A percentile compares a stretch with the other conserved stretches of the same genome.
Conservation (phyloP, 345 rosid genomes). For the Tarenaya hassleriana region DNA sequence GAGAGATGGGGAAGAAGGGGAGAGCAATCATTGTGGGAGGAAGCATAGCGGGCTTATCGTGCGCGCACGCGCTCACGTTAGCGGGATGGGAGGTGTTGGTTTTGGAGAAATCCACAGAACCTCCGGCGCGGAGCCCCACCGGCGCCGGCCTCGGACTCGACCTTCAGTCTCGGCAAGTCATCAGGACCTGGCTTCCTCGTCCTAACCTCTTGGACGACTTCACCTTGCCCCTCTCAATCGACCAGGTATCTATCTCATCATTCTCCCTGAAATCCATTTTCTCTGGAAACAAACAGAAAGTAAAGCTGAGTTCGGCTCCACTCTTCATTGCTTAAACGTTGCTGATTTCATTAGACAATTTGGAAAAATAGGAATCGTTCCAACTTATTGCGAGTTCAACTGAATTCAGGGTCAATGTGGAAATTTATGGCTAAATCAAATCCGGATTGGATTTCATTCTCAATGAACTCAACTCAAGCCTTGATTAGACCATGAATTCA, state of each 20-base stretch:
- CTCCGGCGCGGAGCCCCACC: slow-evolving; percentile 65
- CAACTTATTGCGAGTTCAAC: no score
- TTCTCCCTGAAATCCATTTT: neutral
- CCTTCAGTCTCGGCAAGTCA: slow-evolving; percentile 37
- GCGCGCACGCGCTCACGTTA: slow-evolving; percentile 57
- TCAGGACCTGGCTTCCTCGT: slow-evolving; percentile 48
- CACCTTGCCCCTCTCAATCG: slow-evolving; percentile 51
- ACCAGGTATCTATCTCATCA: slow-evolving; percentile 35
- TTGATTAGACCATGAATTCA: no score
- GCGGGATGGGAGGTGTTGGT: slow-evolving; percentile 65
- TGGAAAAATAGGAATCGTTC: no score
- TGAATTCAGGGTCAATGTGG: no score
- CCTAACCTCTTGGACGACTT: slow-evolving; percentile 39
- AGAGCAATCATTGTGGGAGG: slow-evolving; percentile 68
- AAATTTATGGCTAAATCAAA: no score
- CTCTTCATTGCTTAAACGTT: no score
- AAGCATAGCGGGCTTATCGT: slow-evolving; percentile 72
- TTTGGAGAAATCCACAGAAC: slow-evolving; percentile 50
- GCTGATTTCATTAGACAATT: no score
- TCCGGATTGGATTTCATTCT: no score
- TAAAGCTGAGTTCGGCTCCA: no score
- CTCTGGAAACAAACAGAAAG: no score
- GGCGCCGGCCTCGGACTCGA: slow-evolving; percentile 81
- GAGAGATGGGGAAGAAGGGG: slow-evolving; percentile 21
- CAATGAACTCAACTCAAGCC: no score